Base-by-base conservation (phyloP, 1,284 basidiomycete species). In the Cutaneotrichosporon dermatis region DNA sequence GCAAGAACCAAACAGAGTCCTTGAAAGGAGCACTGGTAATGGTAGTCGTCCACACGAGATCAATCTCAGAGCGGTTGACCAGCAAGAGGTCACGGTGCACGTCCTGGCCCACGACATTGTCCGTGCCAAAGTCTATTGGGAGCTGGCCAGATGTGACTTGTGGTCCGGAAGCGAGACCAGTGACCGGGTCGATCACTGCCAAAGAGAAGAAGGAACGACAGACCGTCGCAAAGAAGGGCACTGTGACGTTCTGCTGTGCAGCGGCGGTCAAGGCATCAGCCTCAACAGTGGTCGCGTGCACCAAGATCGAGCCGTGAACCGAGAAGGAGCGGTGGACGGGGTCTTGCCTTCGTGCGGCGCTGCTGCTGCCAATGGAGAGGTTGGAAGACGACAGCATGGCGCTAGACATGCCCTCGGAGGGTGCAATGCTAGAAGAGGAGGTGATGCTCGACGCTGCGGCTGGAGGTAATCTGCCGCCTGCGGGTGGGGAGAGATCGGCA, bases 21-120 rank as follows among this genome's bases (percentile, higher is more conserved):
- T 75, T 75, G 63, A 66, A 65, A 4, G 67, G 66, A 2, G 69
- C 65, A 44, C 67, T 71, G 53, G 74, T 69, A 5, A 76, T 70
- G 2, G 67, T 59, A 1, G 72, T 74, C 4, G 59, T 70, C 75
- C 75, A 76, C 35, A 75, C 70, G 12, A 75, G 63, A 51, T 76
- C 75, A 42, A 75, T 73, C 60, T 76, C 75, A 35, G 72, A 74
- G 41, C 75, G 70, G 51, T 76, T 76, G 49, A 76, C 73, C n/a
- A 76, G 65, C 15, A 76, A 48, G 39, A 76, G 69, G 65, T 76
- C 75, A 8, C 75, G 68, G 57, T 76, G 68, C 40, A 70, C 73
- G 42, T 71, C 61, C 33, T 62, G 61, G 3, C 72, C 73, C 7
- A 74, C 69, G n/a, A 71, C 66, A 6, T 71, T 65, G 46, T 75